Base-by-base conservation (phyloP, 305 asterid species). In the Rubia occidens region DNA sequence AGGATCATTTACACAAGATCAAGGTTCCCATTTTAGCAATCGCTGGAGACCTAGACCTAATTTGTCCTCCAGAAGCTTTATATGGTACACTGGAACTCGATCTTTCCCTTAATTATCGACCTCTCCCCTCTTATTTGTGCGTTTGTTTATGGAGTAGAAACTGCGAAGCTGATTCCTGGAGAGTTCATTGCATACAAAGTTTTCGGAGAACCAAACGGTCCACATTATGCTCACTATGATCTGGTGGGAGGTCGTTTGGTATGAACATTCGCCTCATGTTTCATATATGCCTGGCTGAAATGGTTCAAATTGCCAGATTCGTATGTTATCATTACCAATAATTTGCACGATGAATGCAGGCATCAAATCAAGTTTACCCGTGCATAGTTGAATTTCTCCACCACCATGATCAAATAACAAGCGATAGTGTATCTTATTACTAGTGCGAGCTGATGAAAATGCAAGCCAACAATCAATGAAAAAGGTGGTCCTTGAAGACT, bases 221-320 rank as follows among this genome's bases (percentile, higher is more conserved):
- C 80, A 39, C 80, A 73, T 61, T 77, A 72, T 77, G 80, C 71
- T 58, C 80, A 77, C 72, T 77, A 77, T 68, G 80, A 77, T 69
- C 66, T 77, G 15, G 75, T 77, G 37, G 74, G 77, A 59, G 75
- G 80, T 47, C 61, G 10, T n/a, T 64, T 64, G 75, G 80, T 77
- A 72, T 11, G 77, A 47, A 42, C 54, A 43, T 11, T 64, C 35
- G 40, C 67, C 51, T 63, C 8, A 24, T 59, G 8, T 59, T 40
- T 7, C 29, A 4, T 17, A 39, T 63, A 15, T 39, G 53, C 51
- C 8, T 37, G n/a, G 9, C 32, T 3, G 39, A n/a, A 6, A 35
- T 5, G 7, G 20, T 6, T 32, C 18, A 18, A 53, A 11, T 43
- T 21, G 59, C 45, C 61, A 42, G 60, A 53, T 56, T 53, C 54